These are phyloP conservation scores for Coccomyxa subellipsoidea DNA, from an alignment of 163 green algal species.

Conservation along the genomic window DNA sequence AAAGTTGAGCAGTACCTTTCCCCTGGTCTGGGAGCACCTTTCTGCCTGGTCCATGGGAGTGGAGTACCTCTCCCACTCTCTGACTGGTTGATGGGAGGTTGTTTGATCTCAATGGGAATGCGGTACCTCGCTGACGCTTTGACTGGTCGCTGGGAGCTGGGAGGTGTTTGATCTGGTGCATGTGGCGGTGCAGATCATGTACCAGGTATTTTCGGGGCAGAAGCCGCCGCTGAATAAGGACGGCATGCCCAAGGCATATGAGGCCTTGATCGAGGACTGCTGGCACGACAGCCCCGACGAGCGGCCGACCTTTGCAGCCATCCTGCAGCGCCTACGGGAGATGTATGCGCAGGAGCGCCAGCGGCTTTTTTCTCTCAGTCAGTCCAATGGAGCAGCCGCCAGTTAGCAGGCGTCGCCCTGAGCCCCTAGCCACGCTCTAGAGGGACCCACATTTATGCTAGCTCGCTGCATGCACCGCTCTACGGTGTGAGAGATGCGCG, in stretches of 20 bases:
- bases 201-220: conserved; percentile 5
- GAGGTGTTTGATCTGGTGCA: no score
- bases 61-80: no score
- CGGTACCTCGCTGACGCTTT: no score
- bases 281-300: neutral
- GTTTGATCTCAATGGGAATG: no score
- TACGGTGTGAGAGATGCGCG: neutral
- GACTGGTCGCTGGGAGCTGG: no score
- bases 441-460: neutral
- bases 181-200: conserved; percentile 13
- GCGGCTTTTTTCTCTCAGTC: neutral
- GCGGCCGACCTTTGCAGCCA: conserved; percentile 10
- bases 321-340: neutral
- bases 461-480: neutral
- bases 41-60: no score
- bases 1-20: no score
- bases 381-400: neutral
- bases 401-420: neutral
- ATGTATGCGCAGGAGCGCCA: neutral
- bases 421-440: neutral
- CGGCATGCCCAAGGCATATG: conserved; percentile 8
- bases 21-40: no score
- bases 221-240: conserved; percentile 12
- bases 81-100: no score
- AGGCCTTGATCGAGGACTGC: conserved; percentile 13